These are phyloP conservation scores for Petunia axillaris DNA, from an alignment of 257 asterid species.

Conservation along the genomic window DNA sequence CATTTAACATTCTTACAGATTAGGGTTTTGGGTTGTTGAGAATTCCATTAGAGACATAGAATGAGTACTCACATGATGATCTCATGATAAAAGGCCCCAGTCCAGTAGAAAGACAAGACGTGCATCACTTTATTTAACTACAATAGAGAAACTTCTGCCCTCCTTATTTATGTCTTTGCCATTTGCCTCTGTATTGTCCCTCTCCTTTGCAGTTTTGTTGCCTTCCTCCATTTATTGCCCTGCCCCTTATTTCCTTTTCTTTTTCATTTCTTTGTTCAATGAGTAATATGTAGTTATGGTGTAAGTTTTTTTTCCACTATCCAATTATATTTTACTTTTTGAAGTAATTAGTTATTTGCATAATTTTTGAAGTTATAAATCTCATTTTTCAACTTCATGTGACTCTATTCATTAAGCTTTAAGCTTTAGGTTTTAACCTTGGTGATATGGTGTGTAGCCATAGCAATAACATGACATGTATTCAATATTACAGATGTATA, in stretches of 20 bases:
- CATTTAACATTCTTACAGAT: conserved; percentile 22
- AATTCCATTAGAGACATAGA: neutral
- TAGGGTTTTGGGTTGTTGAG: neutral
- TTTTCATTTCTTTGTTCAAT: neutral
- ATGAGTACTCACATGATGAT: conserved; percentile 24
- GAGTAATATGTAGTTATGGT: too few species aligned
- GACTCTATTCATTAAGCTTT: too few species aligned
- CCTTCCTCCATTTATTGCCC: neutral
- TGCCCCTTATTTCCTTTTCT: neutral
- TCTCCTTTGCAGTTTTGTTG: neutral
- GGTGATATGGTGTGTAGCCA: too few species aligned
- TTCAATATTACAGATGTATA: too few species aligned
- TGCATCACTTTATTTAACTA: conserved; percentile 17
- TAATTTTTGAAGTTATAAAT: too few species aligned
- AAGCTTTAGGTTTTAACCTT: too few species aligned
- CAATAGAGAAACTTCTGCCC: conserved; percentile 27
- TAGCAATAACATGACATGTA: too few species aligned
- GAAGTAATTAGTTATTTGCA: too few species aligned
- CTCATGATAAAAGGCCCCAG: conserved; percentile 18
- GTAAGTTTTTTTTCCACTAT: too few species aligned
- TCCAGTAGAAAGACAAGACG: conserved; percentile 17
- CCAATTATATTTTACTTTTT: too few species aligned
- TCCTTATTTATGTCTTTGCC: neutral
- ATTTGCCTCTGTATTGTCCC: neutral
- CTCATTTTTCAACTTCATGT: too few species aligned